These are phyloP conservation scores for Sesbania bispinosa DNA, from an alignment of 306 rosid genomes.

Conservation along the genomic window DNA sequence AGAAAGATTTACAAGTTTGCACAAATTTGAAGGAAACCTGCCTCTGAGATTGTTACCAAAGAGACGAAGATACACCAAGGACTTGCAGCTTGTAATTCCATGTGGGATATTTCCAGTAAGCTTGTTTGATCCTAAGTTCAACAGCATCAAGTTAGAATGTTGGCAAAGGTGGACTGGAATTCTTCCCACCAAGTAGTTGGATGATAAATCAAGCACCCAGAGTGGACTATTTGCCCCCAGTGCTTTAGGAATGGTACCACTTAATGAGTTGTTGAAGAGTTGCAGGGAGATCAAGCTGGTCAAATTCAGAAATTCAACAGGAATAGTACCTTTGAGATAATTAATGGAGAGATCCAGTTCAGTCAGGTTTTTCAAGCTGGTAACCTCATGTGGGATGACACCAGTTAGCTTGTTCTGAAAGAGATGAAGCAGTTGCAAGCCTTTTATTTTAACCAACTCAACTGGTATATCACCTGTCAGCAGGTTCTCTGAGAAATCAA, in stretches of 20 bases:
- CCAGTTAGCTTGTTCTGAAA: constrained; percentile 71
- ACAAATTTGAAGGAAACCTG: constrained; percentile 56
- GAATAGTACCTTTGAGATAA: constrained; percentile 57
- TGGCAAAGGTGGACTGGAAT: constrained; percentile 65
- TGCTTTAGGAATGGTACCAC: constrained; percentile 58
- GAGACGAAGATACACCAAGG: constrained; percentile 61
- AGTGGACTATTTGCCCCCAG: constrained; percentile 60
- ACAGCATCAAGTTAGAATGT: constrained; percentile 43
- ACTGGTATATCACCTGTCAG: constrained; percentile 59
- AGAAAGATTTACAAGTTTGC: constrained; percentile 55
- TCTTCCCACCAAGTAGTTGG: constrained; percentile 52
- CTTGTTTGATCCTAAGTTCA: constrained; percentile 60
- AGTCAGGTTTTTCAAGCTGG: constrained; percentile 50
- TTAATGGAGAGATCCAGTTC: constrained; percentile 74
- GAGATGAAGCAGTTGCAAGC: constrained; percentile 53
- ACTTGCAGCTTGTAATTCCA: constrained; percentile 43
- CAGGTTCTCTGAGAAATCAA: constrained; percentile 74
- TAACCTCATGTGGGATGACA: constrained; percentile 61
- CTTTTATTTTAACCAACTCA: constrained; percentile 50
- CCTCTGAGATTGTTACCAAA: constrained; percentile 54
- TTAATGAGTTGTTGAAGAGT: constrained; percentile 63
- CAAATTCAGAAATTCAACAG: constrained; percentile 53
- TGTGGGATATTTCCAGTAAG: constrained; percentile 53
- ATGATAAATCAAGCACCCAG: constrained; percentile 80
- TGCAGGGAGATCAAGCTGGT: constrained; percentile 46